Conservation (phyloP, 1,139 yeast genomes). For the Kazachstania sp. region DNA sequence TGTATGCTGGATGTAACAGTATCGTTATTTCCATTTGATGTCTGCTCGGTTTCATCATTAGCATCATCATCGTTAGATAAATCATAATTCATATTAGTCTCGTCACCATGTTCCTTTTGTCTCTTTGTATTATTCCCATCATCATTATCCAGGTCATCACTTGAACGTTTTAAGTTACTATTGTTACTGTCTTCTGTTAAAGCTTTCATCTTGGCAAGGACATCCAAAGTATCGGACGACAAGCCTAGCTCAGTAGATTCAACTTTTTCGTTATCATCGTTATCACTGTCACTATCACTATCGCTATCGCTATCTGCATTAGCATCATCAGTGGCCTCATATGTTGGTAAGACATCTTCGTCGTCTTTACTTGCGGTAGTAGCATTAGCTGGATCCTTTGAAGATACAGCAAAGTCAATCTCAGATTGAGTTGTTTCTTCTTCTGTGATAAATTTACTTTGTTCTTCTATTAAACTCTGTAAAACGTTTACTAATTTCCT, state of each 20-base stretch:
- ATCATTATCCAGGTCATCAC: background rate
- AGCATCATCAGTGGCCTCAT: constrained; percentile 21
- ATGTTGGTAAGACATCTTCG: constrained; percentile 22
- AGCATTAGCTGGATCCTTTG: constrained; percentile 21
- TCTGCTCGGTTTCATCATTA: background rate
- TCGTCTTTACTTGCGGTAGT: constrained; percentile 10
- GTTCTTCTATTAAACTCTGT: constrained; percentile 16
- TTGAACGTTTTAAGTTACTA: background rate
- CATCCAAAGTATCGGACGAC: background rate
- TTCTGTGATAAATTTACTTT: constrained; percentile 16
- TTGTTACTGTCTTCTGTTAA: background rate
- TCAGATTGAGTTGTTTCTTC: constrained; percentile 23
- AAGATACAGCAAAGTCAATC: constrained; percentile 20
- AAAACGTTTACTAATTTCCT: constrained; percentile 14
- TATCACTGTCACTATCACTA: constrained; percentile 11
- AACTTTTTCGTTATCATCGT: background rate
- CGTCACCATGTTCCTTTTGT: background rate
- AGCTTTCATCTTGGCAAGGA: background rate
- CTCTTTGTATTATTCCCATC: constrained; percentile 1
- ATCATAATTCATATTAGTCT: too few species aligned
- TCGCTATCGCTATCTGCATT: constrained; percentile 13
- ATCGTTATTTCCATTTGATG: constrained; percentile 8
- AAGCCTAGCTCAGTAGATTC: background rate
- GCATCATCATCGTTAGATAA: background rate
- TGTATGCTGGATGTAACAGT: constrained; percentile 29